These are phyloP conservation scores for Dictyostelium brefeldianum DNA, from an alignment of 78 protist species.

Conservation along the genomic window DNA sequence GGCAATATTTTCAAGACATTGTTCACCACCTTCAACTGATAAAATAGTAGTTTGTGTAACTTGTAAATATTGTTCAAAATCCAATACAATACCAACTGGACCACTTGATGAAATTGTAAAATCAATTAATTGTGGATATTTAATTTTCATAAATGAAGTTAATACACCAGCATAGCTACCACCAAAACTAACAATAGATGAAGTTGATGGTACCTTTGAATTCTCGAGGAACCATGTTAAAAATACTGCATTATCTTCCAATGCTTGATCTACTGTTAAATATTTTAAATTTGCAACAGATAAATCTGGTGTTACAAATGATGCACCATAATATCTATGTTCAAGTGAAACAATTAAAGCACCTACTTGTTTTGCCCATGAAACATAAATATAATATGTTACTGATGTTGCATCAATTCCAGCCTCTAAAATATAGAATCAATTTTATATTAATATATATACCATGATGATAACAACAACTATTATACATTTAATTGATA, in stretches of 20 bases:
- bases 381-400: too few species aligned
- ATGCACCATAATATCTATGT: constrained; percentile 74
- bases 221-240: not conserved
- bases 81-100: not conserved
- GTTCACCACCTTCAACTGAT: not conserved
- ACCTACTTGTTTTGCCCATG: constrained; percentile 42
- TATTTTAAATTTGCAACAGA: not conserved
- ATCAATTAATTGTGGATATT: constrained; percentile 63
- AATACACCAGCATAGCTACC: constrained; percentile 65
- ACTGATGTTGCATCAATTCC: too few species aligned
- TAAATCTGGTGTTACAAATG: not conserved
- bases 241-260: constrained; percentile 63
- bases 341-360: constrained; percentile 63
- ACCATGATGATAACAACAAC: too few species aligned
- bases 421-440: too few species aligned
- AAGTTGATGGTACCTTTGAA: not conserved
- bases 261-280: constrained; percentile 55
- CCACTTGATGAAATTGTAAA: constrained; percentile 35
- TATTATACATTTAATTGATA: too few species aligned
- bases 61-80: not conserved
- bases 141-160: constrained; percentile 55
- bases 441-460: too few species aligned
- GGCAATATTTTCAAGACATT: not conserved
- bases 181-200: constrained; percentile 36
- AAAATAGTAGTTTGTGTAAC: not conserved